Evolutionary conservation across 306 rosid species (phyloP), one percentile per base, ranked within the genome.

Genomic region (Quercus variabilis): DNA sequence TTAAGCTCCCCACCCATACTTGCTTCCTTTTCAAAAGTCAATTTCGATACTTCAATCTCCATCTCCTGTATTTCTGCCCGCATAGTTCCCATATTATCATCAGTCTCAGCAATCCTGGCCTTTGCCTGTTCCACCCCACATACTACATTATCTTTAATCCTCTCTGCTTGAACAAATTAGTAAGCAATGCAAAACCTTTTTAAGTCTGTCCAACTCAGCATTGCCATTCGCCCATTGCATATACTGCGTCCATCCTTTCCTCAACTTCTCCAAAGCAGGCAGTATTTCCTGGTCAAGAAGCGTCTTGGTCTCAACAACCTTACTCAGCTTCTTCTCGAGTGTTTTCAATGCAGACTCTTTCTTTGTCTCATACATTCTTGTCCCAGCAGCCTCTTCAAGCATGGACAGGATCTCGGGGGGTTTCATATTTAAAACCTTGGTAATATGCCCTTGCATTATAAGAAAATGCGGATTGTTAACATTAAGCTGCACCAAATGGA

Each of bases 321-420:
- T 95, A 54, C 88, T 89, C 83, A 93, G 99, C 91, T 95, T 95
- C 97, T 93, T 95, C 85, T 95, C 98, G 31, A 95, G 99, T 46
- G 99, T 95, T 83, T 95, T 95, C n/a, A 95, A 85, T 78, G 99
- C 96, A 31, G 92, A 92, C 83, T 95, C 99, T 83, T 95, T 95
- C 88, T 95, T 95, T 18, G 97, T 91, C 85, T 95, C 99, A 17
- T 95, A 95, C 99, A 95, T 95, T 83, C 99, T 92, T 23, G 99
- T 95, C 75, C 99, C 99, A 3, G 97, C 98, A 76, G 99, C 99
- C 84, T 95, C 99, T 87, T 95, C 99, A 71, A 95, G 98, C 99
- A 95, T 93, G 26, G 98, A 95, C 81, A 95, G 72, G 84, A 91
- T 95, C 91, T 95, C 99, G 0, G 94, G 99, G 0, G 98, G 98